Conservation (phyloP, 1,284 basidiomycete species). For the Apiotrichum siamense region DNA sequence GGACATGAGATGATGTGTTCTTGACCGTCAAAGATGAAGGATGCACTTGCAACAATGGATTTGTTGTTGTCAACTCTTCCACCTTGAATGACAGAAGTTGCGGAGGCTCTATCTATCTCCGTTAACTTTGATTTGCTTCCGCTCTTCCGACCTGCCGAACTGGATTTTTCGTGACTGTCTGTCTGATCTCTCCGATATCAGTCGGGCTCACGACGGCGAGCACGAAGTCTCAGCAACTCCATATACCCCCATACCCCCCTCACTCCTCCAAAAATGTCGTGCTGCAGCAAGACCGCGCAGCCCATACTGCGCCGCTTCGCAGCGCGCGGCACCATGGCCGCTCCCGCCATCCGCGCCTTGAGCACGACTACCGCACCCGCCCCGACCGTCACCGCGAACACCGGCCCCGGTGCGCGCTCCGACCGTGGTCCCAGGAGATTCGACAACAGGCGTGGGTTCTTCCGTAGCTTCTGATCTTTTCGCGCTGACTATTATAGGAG, state of each 20-base stretch:
- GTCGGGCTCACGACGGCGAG: too few relatives aligned
- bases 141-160: not conserved
- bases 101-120: not conserved
- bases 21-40: not conserved
- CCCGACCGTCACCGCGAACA: not conserved
- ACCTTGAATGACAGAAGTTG: too few relatives aligned
- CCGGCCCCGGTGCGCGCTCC: not conserved
- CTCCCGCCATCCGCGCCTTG: not conserved
- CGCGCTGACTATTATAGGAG: too few relatives aligned
- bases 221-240: not conserved
- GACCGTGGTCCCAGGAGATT: not conserved
- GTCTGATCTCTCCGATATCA: constrained; percentile 6
- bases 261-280: constrained; percentile 14
- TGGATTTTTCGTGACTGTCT: not conserved
- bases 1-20: not conserved
- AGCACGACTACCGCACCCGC: constrained; percentile 1
- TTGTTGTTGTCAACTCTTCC: not conserved
- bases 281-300: constrained; percentile 8
- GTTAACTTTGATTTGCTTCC: constrained; percentile 2
- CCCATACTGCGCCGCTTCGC: constrained; percentile 2
- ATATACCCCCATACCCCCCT: constrained; percentile 11
- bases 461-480: too few relatives aligned
- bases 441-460: not conserved
- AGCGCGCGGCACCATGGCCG: not conserved
- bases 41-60: not conserved